Percentiles rank a stretch among this genome's conserved stretches.
phyloP scores from a whole-genome alignment of 345 rosid species.

The Hibiscus mutabilis region DNA sequence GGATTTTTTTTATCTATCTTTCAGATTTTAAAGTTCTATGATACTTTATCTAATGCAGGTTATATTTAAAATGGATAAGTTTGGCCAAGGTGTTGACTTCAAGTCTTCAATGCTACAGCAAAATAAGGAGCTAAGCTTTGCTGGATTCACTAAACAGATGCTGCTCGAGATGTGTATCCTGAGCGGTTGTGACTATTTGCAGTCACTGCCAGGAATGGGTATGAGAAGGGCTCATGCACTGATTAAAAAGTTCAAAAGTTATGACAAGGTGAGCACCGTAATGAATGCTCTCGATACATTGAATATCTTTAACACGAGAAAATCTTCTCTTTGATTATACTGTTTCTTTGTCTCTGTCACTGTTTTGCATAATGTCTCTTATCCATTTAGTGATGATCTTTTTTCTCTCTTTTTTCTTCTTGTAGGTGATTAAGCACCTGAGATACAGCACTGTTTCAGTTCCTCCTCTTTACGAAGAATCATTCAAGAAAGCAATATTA shows the following conservation, averaged over 20 bases:
- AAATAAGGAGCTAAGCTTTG: slow-evolving; percentile 63
- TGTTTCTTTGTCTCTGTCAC: not conserved
- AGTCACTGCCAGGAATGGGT: slow-evolving; percentile 92
- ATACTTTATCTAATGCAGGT: slow-evolving; percentile 36
- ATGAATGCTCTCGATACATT: not conserved
- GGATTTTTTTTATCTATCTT: not conserved
- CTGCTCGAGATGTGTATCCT: slow-evolving; percentile 96
- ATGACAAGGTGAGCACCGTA: slow-evolving; percentile 53
- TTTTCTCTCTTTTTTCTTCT: slow-evolving; percentile 5
- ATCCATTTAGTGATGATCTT: slow-evolving; percentile 3
- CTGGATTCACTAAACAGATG: slow-evolving; percentile 75
- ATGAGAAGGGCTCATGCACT: slow-evolving; percentile 89
- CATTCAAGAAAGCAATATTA: slow-evolving; percentile 71
- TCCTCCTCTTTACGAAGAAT: slow-evolving; percentile 83
- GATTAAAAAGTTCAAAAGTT: slow-evolving; percentile 63
- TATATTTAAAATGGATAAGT: slow-evolving; percentile 94
- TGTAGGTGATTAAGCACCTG: slow-evolving; percentile 84
- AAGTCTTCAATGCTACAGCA: slow-evolving; percentile 50
- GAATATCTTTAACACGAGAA: not conserved
- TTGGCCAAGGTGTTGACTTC: slow-evolving; percentile 88
- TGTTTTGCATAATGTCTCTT: slow-evolving; percentile 9
- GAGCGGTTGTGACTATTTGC: slow-evolving; percentile 97
- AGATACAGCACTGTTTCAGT: slow-evolving; percentile 64
- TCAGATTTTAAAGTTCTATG: slow-evolving; percentile 7
- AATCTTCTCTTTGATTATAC: not conserved